Base-by-base conservation (phyloP, 2,329 filamentous ascomycete species). In the Trichoderma asperellum region DNA sequence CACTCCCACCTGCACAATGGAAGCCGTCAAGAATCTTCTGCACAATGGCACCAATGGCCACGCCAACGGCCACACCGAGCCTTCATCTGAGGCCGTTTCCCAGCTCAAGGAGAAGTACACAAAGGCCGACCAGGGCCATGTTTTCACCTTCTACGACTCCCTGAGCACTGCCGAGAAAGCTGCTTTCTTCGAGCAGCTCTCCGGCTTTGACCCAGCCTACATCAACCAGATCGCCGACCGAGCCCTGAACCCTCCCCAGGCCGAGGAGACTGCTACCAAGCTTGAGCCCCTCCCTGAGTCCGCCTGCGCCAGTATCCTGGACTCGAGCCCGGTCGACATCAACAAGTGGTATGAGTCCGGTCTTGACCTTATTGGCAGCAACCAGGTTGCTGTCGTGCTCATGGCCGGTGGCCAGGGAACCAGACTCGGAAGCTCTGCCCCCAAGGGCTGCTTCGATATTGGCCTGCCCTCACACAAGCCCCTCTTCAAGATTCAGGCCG, bases 331-430 rank as follows among this genome's bases (percentile, higher is more conserved):
- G 62, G 87, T 89, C 70, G 91, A 97, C 78, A 87, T 97, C 72
- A 84, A 92, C 74, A 87, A 86, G 80, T 99, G 95, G 94, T 96
- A 97, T 81, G 83, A 91, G 72, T 85, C 90, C 11, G 92, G 92
- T 68, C 84, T 98, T 35, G 95, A 93, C 78, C 91, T 95, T 49
- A 87, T 97, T 70, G 84, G 89, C 60, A 86, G 93, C 79, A 90
- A 92, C 77, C 89, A 92, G 79, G 87, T 97, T 49, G 86, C 89
- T 37, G 96, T 99, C 21, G 93, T 99, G 63, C 88, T 99, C 76
- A 96, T 99, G 92, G 96, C 96, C 70, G 96, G 96, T 78, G 96
- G 96, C 40, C 96, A 99, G 83, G 96, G 96, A 73, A 99, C 96
- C 71, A 89, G 96, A 72, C 84, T 99, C 72, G 96, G 96, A 74